Evolutionary conservation across 768 basidiomycete species (phyloP), one percentile per base, ranked within the genome.

Genomic region (Artomyces pyxidatus): DNA sequence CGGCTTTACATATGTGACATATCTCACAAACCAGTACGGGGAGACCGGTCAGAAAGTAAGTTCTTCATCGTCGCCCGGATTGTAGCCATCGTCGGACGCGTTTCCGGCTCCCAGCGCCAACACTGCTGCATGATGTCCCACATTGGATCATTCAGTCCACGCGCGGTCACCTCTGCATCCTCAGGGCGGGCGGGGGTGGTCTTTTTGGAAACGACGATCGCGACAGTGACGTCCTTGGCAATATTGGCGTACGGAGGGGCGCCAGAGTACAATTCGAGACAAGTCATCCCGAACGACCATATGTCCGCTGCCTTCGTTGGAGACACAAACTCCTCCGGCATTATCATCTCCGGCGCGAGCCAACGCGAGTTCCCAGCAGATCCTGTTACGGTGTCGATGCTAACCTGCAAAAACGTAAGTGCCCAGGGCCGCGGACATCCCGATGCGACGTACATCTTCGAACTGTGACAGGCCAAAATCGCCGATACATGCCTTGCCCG

Each of bases 281-380:
- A 71, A 5, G 72, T 58, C 68, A 76, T 75, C 10, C 64, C 74
- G 52, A 74, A 73, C 26, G 71, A 71, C 76, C 76, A 76, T 7
- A 75, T 65, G 55, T 76, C 74, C 5, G 71, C 71, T 38, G 66
- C 55, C 12, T 63, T 70, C 21, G 46, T 40, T n/a, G 41, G 55
- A n/a, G 37, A 42, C 8, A 47, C 32, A 37, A 21, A 27, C 23
- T 19, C 5, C 21, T 35, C 37, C 9, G 50, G 32, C n/a, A 30
- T 26, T 19, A 54, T 25, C 14, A 56, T 48, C 17, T 56, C 52
- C 16, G 52, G 52, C n/a, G 52, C 54, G 14, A 49, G 47, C 49
- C 55, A 52, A 26, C 56, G 32, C 9, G 42, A 19, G 17, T 42
- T 43, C 9, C 37, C 42, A 32, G 57, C 26, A 21, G 25, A n/a